Percentiles rank a stretch among this genome's conserved stretches.
Evolutionary conservation across 768 basidiomycete species (phyloP).

Genomic region (Kwoniella dejecticola): DNA sequence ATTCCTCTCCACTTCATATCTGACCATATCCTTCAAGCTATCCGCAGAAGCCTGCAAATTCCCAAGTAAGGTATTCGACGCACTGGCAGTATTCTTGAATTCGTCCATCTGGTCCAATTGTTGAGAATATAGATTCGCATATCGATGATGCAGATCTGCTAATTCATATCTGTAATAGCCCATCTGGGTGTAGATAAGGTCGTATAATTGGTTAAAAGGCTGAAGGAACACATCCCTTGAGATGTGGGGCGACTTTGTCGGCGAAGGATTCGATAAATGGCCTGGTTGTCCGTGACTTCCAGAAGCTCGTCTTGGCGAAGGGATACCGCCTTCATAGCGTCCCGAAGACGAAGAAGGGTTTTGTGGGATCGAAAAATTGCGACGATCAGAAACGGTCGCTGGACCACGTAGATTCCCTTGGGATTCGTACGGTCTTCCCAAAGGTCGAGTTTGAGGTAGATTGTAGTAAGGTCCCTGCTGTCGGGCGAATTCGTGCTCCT

Average conservation of each 20-base stretch:
- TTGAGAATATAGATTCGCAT: slow-evolving; percentile 25
- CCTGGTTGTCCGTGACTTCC: neutral
- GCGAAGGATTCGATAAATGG: neutral
- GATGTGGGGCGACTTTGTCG: slow-evolving; percentile 1
- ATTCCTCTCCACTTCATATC: slow-evolving; percentile 43
- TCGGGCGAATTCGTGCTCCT: slow-evolving; percentile 39
- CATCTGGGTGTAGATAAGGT: slow-evolving; percentile 30
- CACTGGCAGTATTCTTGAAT: slow-evolving; percentile 35
- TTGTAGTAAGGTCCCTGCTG: slow-evolving; percentile 36
- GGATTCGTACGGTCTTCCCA: slow-evolving; percentile 7
- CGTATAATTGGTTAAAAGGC: slow-evolving; percentile 44
- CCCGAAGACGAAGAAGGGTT: neutral
- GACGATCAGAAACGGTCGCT: slow-evolving; percentile 2
- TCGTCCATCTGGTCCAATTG: slow-evolving; percentile 35
- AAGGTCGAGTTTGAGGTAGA: slow-evolving; percentile 10
- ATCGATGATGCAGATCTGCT: slow-evolving; percentile 35
- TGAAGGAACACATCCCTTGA: slow-evolving; percentile 32
- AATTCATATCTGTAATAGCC: slow-evolving; percentile 33
- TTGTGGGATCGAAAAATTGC: slow-evolving; percentile 12
- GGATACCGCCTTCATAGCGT: slow-evolving; percentile 5
- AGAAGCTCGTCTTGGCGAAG: slow-evolving; percentile 8
- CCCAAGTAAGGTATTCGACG: slow-evolving; percentile 30
- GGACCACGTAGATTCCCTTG: neutral
- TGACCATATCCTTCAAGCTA: slow-evolving; percentile 49
- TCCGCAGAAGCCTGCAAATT: slow-evolving; percentile 43